Base-by-base conservation (phyloP, 352 stramenopile species). In the Phytophthora colocasiae region DNA sequence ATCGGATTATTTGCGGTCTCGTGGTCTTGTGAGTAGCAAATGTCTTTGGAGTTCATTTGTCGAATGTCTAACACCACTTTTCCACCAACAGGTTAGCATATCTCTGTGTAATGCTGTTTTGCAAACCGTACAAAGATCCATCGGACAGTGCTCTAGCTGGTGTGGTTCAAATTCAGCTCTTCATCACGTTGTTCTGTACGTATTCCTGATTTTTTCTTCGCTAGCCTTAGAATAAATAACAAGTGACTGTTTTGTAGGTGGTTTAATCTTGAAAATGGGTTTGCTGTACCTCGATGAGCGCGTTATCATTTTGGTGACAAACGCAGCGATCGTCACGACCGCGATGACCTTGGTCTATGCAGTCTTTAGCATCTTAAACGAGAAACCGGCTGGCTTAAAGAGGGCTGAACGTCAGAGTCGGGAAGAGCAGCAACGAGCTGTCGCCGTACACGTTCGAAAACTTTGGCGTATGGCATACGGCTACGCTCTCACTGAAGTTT, bases 181-280 rank as follows among this genome's bases (percentile, higher is more conserved):
- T 92, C 65, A 63, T 92, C 70, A 91, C 83, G 17, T 66, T 93
- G 6, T 93, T 93, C 36, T 91, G 85, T 93, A 70, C 48, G 79
- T 75, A 24, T 11, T 46, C 44, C 38, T 48, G 24, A 7, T 24
- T 9, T 7, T 49, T 4, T 11, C 9, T 31, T 31, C 27, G 2
- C 4, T 8, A 36, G 9, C 22, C 22, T 22, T 1, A 22, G 22
- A 22, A 22, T 22, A 22, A 36, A 36, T 36, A 36, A 36, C 31
- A 36, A 36, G 31, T 36, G 31, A 12, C 31, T 36, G 31, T 36
- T 53, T 53, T 53, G 8, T 41, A 91, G 83, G 83, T 44, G 83
- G 83, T 6, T 63, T 91, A 44, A 79, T 91, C 38, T 59, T 91
- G 17, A 91, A 91, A 56, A 87, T 91, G 83, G 83, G 79, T 0